These are phyloP conservation scores for Lachancea sp. DNA, from an alignment of 805 yeast genomes.

Conservation along the genomic window DNA sequence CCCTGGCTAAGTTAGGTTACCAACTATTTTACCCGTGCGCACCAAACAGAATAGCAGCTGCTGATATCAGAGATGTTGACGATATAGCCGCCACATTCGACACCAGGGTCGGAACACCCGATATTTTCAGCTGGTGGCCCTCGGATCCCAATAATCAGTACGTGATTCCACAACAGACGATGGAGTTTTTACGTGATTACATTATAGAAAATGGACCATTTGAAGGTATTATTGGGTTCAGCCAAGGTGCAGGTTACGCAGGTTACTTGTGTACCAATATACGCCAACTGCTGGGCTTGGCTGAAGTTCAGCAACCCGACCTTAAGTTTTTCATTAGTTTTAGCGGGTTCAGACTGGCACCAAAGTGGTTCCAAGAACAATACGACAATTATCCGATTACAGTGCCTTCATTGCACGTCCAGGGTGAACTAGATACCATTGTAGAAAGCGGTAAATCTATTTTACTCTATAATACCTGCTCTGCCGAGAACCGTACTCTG, in stretches of 20 bases:
- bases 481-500: constrained; percentile 38
- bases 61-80: constrained; percentile 38
- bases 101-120: constrained; percentile 24
- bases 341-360: constrained; percentile 50
- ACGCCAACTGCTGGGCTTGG: constrained; percentile 38
- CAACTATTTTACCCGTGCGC: constrained; percentile 72
- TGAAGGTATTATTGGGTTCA: constrained; percentile 81
- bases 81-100: constrained; percentile 33
- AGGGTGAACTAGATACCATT: constrained; percentile 87
- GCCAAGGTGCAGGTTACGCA: constrained; percentile 91
- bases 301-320: constrained; percentile 37
- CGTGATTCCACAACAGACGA: constrained; percentile 32
- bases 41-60: constrained; percentile 54
- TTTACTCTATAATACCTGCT: constrained; percentile 48
- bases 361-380: constrained; percentile 27
- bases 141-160: constrained; percentile 35
- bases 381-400: constrained; percentile 26
- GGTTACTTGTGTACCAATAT: constrained; percentile 55
- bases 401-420: constrained; percentile 60
- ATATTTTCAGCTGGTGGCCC: constrained; percentile 63
- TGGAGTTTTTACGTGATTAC: constrained; percentile 39
- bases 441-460: constrained; percentile 66
- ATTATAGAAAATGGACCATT: constrained; percentile 62
- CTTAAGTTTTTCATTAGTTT: constrained; percentile 69
- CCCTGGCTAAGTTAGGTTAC: constrained; percentile 50